Evolutionary conservation across 371 early-diverging fungal species (phyloP).

Genomic region (Blakeslea trispora): DNA sequence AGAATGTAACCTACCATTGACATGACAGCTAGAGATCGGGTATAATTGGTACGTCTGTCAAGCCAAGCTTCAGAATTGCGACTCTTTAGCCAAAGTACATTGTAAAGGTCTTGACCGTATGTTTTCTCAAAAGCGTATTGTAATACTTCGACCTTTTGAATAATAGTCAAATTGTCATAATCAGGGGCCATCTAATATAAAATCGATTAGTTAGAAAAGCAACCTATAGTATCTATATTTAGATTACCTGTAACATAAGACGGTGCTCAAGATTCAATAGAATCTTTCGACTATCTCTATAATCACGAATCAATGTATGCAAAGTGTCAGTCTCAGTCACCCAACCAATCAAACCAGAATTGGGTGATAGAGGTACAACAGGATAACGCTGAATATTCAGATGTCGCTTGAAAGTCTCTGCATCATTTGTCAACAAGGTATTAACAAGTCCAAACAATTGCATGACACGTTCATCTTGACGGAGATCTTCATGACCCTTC

Average conservation of each 20-base stretch:
- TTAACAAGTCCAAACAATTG: slow-evolving; percentile 98
- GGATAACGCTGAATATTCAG: slow-evolving; percentile 92
- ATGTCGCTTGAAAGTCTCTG: slow-evolving; percentile 93
- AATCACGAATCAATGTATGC: slow-evolving; percentile 88
- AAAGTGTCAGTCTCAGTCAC: slow-evolving; percentile 95
- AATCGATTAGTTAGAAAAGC: not conserved
- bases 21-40: slow-evolving; percentile 95
- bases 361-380: slow-evolving; percentile 95
- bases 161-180: slow-evolving; percentile 87
- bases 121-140: slow-evolving; percentile 94
- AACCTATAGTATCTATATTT: not conserved
- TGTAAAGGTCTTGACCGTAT: slow-evolving; percentile 93
- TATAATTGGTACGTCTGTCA: slow-evolving; percentile 95
- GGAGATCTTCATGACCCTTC: slow-evolving; percentile 98
- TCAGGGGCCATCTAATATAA: slow-evolving; percentile 84
- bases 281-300: slow-evolving; percentile 87
- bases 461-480: slow-evolving; percentile 99
- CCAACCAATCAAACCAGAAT: slow-evolving; percentile 97
- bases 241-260: slow-evolving; percentile 75
- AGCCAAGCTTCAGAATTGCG: slow-evolving; percentile 96
- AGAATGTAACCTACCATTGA: slow-evolving; percentile 99
- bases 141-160: slow-evolving; percentile 97
- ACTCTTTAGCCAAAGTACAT: slow-evolving; percentile 95
- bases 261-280: slow-evolving; percentile 93
- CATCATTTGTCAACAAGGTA: slow-evolving; percentile 82